Evolutionary conservation across 305 asterid species (phyloP).

Genomic region (Coffea humblotiana): DNA sequence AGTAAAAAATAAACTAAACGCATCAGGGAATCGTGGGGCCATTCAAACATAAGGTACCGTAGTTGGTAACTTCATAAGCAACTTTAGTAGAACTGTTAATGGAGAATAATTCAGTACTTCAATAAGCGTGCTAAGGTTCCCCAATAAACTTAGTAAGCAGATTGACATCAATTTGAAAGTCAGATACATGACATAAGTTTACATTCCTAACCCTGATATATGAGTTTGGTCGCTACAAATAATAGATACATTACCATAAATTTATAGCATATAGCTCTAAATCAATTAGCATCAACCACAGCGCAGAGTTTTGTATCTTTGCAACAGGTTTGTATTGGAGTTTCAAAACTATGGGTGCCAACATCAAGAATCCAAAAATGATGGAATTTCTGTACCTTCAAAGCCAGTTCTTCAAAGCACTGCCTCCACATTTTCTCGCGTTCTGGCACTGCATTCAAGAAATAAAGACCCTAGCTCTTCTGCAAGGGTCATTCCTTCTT

Average conservation of each 20-base stretch:
- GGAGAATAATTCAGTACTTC: not conserved
- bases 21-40: not conserved
- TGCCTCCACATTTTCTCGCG: slow-evolving; percentile 76
- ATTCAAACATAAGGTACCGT: not conserved
- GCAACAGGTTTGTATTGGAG: no score
- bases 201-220: not conserved
- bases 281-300: not conserved
- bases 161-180: not conserved
- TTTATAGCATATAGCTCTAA: not conserved
- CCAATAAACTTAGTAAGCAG: not conserved
- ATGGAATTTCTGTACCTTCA: slow-evolving; percentile 50
- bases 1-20: not conserved
- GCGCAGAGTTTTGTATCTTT: not conserved
- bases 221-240: not conserved
- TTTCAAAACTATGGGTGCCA: not conserved
- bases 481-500: slow-evolving; percentile 79
- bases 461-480: slow-evolving; percentile 77
- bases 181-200: not conserved
- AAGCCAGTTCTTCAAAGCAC: slow-evolving; percentile 74
- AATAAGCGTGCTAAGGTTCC: not conserved
- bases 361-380: not conserved
- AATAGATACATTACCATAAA: not conserved
- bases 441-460: slow-evolving; percentile 86
- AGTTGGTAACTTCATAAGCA: not conserved
- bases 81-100: not conserved